Evolutionary conservation across 805 yeast genomes (phyloP), one percentile per base, ranked within the genome.

Genomic region (Teunomyces barrocoloradensis): DNA sequence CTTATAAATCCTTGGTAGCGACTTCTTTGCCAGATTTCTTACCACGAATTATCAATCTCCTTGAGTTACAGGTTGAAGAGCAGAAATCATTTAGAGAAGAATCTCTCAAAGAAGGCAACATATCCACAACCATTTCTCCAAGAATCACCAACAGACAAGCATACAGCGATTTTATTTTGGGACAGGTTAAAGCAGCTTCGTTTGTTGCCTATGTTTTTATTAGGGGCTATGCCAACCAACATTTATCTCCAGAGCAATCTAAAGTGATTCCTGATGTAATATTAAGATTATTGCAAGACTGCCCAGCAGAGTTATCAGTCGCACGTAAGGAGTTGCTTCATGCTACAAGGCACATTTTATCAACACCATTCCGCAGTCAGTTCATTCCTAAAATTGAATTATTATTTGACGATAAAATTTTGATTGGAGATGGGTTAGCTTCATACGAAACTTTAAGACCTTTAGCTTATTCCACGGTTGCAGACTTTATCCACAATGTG

Each of bases 121-220:
- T 80, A 28, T 81, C 81, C 45, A 84, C 90, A 0, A 79, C 88
- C 0, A 85, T 91, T 20, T 79, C 95, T 3, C 85, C 91, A 1
- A 78, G 78, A 5, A 85, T 94, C 53, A 80, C 77, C 47, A 89
- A 90, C 58, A 77, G 96, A 53, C 73, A 81, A 7, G 84, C 87
- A 0, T 94, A 85, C 66, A 87, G 94, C 50, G 98, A 94, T 57
- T 89, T 94, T 58, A 83, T 92, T 12, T 70, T 89, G 23, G 90
- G 96, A 23, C 99, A 94, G 66, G 96, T 95, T 35, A 94, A 94
- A 64, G 96, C 97, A 1, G 92, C 96, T 36, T 89, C 97, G 0
- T 92, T 94, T 57, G 70, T 94, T 58, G 98, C 98, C 0, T 94
- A 91, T 63, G 89, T 91, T 1, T 85, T 87, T 54, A 84, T 95